Evolutionary conservation across 208 protist genomes (phyloP).

Genomic region (Leishmania amazonensis): DNA sequence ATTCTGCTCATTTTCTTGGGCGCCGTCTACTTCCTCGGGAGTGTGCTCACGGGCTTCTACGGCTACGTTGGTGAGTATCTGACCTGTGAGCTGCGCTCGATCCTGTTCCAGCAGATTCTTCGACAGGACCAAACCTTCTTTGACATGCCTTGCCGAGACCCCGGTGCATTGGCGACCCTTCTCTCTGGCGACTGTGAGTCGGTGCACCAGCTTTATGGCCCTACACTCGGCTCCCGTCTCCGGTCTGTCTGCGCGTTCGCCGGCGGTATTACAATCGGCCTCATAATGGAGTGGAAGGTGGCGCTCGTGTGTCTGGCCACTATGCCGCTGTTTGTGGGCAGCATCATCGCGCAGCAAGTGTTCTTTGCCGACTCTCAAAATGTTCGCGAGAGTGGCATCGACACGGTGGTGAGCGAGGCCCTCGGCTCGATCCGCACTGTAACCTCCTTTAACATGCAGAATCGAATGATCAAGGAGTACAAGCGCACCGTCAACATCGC

Average conservation of each 20-base stretch:
- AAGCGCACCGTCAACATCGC: slow-evolving; percentile 26
- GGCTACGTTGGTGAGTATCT: slow-evolving; percentile 78
- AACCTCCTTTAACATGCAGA: slow-evolving; percentile 73
- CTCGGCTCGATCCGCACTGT: slow-evolving; percentile 77
- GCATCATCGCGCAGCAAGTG: slow-evolving; percentile 45
- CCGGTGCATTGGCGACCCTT: slow-evolving; percentile 59
- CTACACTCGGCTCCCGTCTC: slow-evolving; percentile 60
- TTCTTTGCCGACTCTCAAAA: slow-evolving; percentile 45
- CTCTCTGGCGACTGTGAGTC: slow-evolving; percentile 84
- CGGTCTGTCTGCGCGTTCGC: slow-evolving; percentile 51
- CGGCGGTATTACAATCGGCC: slow-evolving; percentile 60
- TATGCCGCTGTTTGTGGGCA: slow-evolving; percentile 56
- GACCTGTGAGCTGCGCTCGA: slow-evolving; percentile 59
- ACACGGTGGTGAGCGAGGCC: slow-evolving; percentile 68
- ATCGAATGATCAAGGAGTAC: slow-evolving; percentile 35
- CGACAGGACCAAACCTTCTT: slow-evolving; percentile 89
- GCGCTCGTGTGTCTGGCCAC: slow-evolving; percentile 59
- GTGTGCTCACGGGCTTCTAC: slow-evolving; percentile 61
- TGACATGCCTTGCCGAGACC: slow-evolving; percentile 73
- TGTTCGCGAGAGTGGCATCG: slow-evolving; percentile 39
- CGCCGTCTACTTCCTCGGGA: slow-evolving; percentile 39
- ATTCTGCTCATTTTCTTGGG: slow-evolving; percentile 57
- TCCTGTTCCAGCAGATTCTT: slow-evolving; percentile 71
- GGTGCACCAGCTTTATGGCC: slow-evolving; percentile 79
- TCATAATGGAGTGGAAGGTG: slow-evolving; percentile 75